Conservation (phyloP, 129 eudicot species). For the Solidago caesia region DNA sequence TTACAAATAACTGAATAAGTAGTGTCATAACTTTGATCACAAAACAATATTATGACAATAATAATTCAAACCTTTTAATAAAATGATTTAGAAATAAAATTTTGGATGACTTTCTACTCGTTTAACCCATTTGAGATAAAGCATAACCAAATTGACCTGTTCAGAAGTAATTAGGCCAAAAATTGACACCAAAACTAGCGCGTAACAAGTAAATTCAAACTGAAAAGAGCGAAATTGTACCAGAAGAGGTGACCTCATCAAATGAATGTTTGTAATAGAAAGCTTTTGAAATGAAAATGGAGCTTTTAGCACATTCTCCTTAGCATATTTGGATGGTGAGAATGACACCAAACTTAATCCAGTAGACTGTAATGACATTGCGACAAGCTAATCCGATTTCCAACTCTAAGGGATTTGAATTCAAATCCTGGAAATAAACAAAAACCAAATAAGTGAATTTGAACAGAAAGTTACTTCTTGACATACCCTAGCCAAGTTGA, state of each 20-base stretch:
- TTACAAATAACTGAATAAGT: too few species aligned
- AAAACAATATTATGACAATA: not conserved
- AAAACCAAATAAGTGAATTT: not conserved
- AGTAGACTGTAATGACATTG: constrained; percentile 26
- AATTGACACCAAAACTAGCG: not conserved
- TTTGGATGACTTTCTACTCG: not conserved
- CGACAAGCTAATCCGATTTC: constrained; percentile 15
- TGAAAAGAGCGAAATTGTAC: constrained; percentile 19
- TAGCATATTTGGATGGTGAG: constrained; percentile 17
- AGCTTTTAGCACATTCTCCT: constrained; percentile 20
- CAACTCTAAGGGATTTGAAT: constrained; percentile 1
- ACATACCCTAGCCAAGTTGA: constrained; percentile 14
- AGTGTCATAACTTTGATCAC: too few species aligned
- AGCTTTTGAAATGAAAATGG: constrained; percentile 14
- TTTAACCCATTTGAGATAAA: not conserved
- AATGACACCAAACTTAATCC: constrained; percentile 29
- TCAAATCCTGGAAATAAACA: constrained; percentile 19
- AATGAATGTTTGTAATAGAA: constrained; percentile 22
- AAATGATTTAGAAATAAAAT: not conserved
- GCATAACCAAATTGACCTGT: not conserved
- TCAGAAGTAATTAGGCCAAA: not conserved
- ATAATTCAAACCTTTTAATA: not conserved
- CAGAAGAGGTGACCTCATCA: constrained; percentile 6
- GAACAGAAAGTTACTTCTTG: not conserved
- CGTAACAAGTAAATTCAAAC: constrained; percentile 4